phyloP scores from a whole-genome alignment of 495 filamentous ascomycete species.

The Parachaetomium inaequale region DNA sequence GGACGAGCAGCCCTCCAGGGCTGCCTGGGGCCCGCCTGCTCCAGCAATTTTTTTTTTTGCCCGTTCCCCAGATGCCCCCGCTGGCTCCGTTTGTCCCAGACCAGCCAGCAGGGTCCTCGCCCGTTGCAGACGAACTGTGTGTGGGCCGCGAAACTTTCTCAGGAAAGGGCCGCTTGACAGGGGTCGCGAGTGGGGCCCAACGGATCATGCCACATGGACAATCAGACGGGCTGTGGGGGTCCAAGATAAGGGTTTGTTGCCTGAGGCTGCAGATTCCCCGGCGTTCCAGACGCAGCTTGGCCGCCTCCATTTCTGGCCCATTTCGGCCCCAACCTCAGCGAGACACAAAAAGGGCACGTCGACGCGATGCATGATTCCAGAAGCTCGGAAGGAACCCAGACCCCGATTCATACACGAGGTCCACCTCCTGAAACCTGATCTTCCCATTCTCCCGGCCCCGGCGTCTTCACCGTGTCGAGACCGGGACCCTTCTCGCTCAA shows the following conservation, averaged over 20 bases:
- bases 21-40: background rate
- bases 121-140: conserved; percentile 11
- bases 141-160: conserved; percentile 27
- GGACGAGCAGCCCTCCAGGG: conserved; percentile 8
- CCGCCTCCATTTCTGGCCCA: background rate
- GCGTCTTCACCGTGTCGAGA: background rate
- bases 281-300: conserved; percentile 18
- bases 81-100: conserved; percentile 14
- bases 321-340: background rate
- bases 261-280: conserved; percentile 14
- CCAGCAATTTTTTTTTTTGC: background rate
- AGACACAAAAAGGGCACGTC: background rate
- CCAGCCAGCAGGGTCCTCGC: conserved; percentile 3
- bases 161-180: conserved; percentile 26
- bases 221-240: conserved; percentile 30
- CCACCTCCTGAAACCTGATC: background rate
- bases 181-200: conserved; percentile 23
- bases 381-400: background rate
- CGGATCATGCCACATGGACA: conserved; percentile 34
- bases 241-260: conserved; percentile 33
- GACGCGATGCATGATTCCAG: conserved; percentile 1
- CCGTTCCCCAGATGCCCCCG: conserved; percentile 1
- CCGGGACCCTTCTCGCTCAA: no score
- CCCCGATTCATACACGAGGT: background rate
- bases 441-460: conserved; percentile 14